Base-by-base conservation (phyloP, 257 asterid genomes). In the Rubia yunnanensis region DNA sequence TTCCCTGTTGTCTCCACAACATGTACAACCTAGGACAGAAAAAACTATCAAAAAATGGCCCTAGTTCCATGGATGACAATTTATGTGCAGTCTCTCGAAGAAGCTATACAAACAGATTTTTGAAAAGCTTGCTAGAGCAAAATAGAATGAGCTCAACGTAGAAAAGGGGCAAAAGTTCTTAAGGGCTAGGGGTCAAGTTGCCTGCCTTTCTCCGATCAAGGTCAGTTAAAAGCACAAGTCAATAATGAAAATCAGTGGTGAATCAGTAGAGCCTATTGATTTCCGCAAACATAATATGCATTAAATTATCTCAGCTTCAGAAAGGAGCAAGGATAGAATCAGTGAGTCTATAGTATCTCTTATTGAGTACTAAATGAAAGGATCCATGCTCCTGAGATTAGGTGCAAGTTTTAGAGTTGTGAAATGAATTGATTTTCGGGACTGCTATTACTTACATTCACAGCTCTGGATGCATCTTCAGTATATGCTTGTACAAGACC, bases 391-490 rank as follows among this genome's bases (percentile, higher is more conserved):
- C 14, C 24, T 7, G 13, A 69, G 64, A 23, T 1, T 8, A 48
- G 36, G 53, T 27, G 52, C 50, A 69, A 35, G 39, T 36, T 54
- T 30, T 14, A 69, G 2, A 41, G 49, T 4, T 17, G 52, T 35
- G 66, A 20, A 26, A 68, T 0, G 23, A 6, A 49, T 6, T 22
- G 20, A 32, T 53, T 18, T 59, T 30, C 52, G 26, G 49, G 57
- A 35, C 34, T 22, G 39, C 14, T 2, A 39, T 9, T 9, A 70
- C 97, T 83, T 73, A 89, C 99, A 69, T 94, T 94, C 67, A 94
- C 89, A 61, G 96, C 96, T 85, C 99, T 74, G 32, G 92, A 80
- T 30, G 81, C 79, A 75, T 92, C 96, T 73, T 90, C 89, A 6
- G 91, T 80, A 82, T 87, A 94, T 56, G 99, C 86, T 34, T 84